A percentile compares a stretch with the other conserved stretches of the same genome.
Evolutionary conservation across 257 asterid genomes (phyloP).

Genomic region (Paulownia fortunei): DNA sequence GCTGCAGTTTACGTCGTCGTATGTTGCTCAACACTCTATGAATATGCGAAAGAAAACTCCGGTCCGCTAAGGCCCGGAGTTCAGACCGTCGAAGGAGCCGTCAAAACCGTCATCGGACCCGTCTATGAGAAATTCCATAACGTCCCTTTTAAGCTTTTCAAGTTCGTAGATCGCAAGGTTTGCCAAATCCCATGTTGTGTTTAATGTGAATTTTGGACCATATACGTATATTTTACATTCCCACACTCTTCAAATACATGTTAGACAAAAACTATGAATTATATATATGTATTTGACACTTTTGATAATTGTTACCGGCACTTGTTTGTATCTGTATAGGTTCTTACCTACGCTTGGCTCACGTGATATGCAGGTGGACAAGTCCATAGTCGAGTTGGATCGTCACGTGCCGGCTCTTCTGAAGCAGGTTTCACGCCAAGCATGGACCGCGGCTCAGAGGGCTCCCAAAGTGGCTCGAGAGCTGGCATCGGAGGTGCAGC

Average conservation of each 20-base stretch:
- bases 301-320: too few relatives aligned
- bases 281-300: too few relatives aligned
- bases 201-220: neutral
- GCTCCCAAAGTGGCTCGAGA: conserved; percentile 59
- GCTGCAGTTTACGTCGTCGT: conserved; percentile 55
- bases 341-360: neutral
- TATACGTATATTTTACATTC: too few relatives aligned
- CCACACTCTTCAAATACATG: too few relatives aligned
- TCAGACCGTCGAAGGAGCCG: conserved; percentile 70
- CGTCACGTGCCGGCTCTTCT: conserved; percentile 56
- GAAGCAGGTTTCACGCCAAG: conserved; percentile 45
- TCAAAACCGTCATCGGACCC: conserved; percentile 68
- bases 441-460: conserved; percentile 51
- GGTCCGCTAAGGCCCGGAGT: conserved; percentile 83
- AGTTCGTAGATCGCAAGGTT: conserved; percentile 78
- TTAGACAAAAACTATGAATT: too few relatives aligned
- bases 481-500: conserved; percentile 61
- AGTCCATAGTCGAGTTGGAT: conserved; percentile 52
- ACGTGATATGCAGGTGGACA: conserved; percentile 58
- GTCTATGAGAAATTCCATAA: conserved; percentile 61
- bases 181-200: neutral
- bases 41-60: conserved; percentile 71
- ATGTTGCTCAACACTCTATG: conserved; percentile 63
- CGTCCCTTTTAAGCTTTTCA: conserved; percentile 68
- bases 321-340: neutral